Conservation (phyloP, 768 basidiomycete species). For the Leccinum obscurum region DNA sequence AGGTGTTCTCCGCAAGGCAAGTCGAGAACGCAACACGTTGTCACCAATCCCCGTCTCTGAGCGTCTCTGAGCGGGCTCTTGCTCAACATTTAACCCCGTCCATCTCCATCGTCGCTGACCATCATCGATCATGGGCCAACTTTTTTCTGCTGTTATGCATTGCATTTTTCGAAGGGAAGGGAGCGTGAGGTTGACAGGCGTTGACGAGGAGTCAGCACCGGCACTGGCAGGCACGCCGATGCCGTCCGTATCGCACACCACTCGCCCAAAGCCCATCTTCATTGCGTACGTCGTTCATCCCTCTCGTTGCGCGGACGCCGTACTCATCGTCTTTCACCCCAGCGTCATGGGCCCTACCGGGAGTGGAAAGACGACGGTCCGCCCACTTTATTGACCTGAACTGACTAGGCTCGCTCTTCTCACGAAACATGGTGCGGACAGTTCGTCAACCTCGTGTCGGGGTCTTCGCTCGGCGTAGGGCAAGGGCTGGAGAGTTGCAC, state of each 20-base stretch:
- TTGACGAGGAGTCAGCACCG: slow-evolving; percentile 19
- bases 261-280: slow-evolving; percentile 21
- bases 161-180: slow-evolving; percentile 13
- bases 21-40: slow-evolving; percentile 2
- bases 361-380: slow-evolving; percentile 34
- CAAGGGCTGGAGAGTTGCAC: slow-evolving; percentile 37
- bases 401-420: background rate
- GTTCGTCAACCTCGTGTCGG: slow-evolving; percentile 38
- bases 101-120: slow-evolving; percentile 12
- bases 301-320: background rate
- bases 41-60: slow-evolving; percentile 8
- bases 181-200: slow-evolving; percentile 15
- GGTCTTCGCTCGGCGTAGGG: slow-evolving; percentile 31
- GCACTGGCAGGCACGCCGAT: background rate
- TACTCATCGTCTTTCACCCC: slow-evolving; percentile 9
- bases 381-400: slow-evolving; percentile 2
- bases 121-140: slow-evolving; percentile 23
- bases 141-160: slow-evolving; percentile 4
- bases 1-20: slow-evolving; percentile 7
- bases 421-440: slow-evolving; percentile 6
- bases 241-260: background rate
- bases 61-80: background rate
- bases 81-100: slow-evolving; percentile 3
- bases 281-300: slow-evolving; percentile 24
- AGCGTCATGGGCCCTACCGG: slow-evolving; percentile 33